Evolutionary conservation across 179 eudicot species (phyloP).

Genomic region (Silene vulgaris): DNA sequence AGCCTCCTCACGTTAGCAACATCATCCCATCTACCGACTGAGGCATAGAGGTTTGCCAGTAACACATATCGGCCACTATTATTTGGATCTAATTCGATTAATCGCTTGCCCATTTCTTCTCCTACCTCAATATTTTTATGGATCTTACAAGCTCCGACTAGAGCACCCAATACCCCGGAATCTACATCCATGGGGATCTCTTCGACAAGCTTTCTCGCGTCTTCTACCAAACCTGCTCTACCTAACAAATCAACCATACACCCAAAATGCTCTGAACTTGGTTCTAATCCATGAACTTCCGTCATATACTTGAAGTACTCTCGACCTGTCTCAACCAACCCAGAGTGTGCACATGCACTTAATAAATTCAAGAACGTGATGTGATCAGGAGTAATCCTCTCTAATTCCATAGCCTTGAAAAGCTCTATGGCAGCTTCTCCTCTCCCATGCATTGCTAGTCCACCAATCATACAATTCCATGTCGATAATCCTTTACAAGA

Average conservation of each 20-base stretch:
- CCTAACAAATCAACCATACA: conserved; percentile 37
- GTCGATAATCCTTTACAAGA: conserved; percentile 30
- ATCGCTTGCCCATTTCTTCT: conserved; percentile 26
- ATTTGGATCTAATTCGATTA: conserved; percentile 31
- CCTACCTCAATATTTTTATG: conserved; percentile 32
- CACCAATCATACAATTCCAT: conserved; percentile 40
- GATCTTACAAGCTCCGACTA: conserved; percentile 40
- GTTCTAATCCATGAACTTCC: conserved; percentile 27
- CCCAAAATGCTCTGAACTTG: conserved; percentile 32
- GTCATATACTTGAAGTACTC: conserved; percentile 35
- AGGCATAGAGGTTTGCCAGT: conserved; percentile 34
- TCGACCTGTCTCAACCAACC: conserved; percentile 31
- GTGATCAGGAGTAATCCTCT: conserved; percentile 26
- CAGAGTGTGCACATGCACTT: conserved; percentile 35
- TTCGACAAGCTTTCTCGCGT: conserved; percentile 29
- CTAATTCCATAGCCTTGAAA: conserved; percentile 32
- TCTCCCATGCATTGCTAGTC: conserved; percentile 32
- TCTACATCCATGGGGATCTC: conserved; percentile 36
- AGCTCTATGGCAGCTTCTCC: conserved; percentile 32
- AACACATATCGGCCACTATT: conserved; percentile 36
- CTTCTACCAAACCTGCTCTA: conserved; percentile 30
- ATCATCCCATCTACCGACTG: conserved; percentile 32
- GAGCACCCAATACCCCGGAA: conserved; percentile 37
- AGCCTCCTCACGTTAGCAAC: conserved; percentile 30
- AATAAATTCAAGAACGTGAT: conserved; percentile 33